phyloP scores from a whole-genome alignment of 371 early-diverging fungal genomes.

The Mortierella sp. region DNA sequence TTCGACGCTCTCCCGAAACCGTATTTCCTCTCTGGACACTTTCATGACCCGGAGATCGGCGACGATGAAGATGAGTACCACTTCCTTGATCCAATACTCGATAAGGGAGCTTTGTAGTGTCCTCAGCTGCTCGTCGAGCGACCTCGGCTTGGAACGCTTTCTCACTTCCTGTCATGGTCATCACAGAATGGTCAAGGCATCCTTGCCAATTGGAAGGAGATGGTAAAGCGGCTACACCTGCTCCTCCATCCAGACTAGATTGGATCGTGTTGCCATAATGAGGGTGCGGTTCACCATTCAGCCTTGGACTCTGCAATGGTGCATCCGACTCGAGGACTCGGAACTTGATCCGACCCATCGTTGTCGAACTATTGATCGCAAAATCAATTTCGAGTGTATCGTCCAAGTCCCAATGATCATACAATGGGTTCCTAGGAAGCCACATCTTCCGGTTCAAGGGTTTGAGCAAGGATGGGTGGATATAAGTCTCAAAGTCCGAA shows the following conservation, averaged over 20 bases:
- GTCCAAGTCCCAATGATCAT: conserved; percentile 49
- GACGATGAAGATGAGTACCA: not conserved
- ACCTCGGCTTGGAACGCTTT: conserved; percentile 23
- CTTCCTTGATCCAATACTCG: not conserved
- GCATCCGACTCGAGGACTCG: conserved; percentile 9
- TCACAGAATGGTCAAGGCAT: conserved; percentile 15
- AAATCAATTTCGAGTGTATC: conserved; percentile 49
- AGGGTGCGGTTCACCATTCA: not conserved
- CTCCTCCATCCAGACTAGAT: conserved; percentile 15
- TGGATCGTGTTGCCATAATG: conserved; percentile 20
- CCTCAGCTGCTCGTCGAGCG: conserved; percentile 14
- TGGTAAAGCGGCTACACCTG: not conserved
- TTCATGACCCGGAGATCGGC: too few species aligned
- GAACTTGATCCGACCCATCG: conserved; percentile 16
- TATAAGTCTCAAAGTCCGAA: conserved; percentile 53
- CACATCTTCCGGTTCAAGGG: conserved; percentile 54
- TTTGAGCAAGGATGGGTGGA: conserved; percentile 55
- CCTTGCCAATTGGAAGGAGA: conserved; percentile 38
- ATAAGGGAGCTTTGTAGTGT: not conserved
- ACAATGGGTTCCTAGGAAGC: conserved; percentile 54
- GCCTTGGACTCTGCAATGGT: conserved; percentile 7
- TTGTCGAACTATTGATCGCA: conserved; percentile 38
- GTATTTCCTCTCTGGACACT: too few species aligned
- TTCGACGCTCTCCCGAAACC: too few species aligned
- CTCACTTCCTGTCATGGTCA: not conserved